These are phyloP conservation scores for Cerrena zonata DNA, from an alignment of 1,284 basidiomycete species.

Conservation along the genomic window DNA sequence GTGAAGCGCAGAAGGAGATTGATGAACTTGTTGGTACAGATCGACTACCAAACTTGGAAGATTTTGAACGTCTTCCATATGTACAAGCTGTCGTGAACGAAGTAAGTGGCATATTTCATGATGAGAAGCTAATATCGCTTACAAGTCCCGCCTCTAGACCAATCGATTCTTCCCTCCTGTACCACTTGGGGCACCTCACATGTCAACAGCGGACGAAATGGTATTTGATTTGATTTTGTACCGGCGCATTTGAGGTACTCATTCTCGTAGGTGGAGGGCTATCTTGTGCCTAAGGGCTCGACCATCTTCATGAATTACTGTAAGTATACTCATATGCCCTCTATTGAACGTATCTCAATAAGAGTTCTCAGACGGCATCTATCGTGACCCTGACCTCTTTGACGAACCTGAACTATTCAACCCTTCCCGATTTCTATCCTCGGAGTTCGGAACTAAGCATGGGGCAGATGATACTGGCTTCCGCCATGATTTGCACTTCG, in stretches of 20 bases:
- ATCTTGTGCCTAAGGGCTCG: slow-evolving; percentile 3
- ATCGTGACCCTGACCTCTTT: slow-evolving; percentile 3
- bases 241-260: neutral
- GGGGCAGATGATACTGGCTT: slow-evolving; percentile 3
- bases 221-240: neutral
- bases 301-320: slow-evolving; percentile 7
- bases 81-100: slow-evolving; percentile 33
- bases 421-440: slow-evolving; percentile 4
- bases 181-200: slow-evolving; percentile 1
- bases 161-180: neutral
- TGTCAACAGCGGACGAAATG: neutral
- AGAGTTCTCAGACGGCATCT: neutral
- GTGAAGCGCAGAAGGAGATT: slow-evolving; percentile 30
- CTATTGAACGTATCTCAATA: neutral
- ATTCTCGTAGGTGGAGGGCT: neutral
- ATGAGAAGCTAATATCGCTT: neutral
- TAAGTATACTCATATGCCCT: neutral
- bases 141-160: neutral
- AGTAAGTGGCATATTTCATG: slow-evolving; percentile 12
- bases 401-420: slow-evolving; percentile 6
- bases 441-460: slow-evolving; percentile 3
- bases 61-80: slow-evolving; percentile 30
- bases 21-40: slow-evolving; percentile 30
- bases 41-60: slow-evolving; percentile 29
- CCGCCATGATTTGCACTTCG: slow-evolving; percentile 7